Evolutionary conservation across 176 grass and related monocot species (phyloP), one percentile per base, ranked within the genome.

Genomic region (Avena sativa): DNA sequence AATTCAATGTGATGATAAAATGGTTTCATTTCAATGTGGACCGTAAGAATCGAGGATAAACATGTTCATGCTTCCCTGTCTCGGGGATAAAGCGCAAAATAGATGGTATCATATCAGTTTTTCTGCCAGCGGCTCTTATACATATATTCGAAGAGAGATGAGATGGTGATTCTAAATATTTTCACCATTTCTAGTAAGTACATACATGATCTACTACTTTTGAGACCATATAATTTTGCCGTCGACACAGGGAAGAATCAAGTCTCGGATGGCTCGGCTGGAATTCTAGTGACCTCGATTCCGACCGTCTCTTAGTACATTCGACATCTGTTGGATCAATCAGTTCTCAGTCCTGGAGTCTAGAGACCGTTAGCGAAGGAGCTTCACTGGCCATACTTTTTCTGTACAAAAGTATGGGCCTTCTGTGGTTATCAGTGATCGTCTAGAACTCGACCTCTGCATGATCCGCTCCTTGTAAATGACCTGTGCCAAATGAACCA

Each of bases 161-260:
- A 55, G 17, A 85, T 85, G 90, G 86, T 64, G 86, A 79, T 82
- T 88, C 71, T 78, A 91, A 91, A 91, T 88, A 91, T 88, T 88
- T 85, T 83, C 90, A 78, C 86, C 90, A 91, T 88, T 71, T 91
- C 86, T 78, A 85, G 53, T 43, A 43, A 1, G 25, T 25, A 3
- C 32, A 2, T 78, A 78, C 82, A 81, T 63, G 68, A 53, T 69
- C 86, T 88, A 91, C 70, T 81, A 65, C 8, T 77, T 76, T 9
- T 20, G 61, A 76, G 81, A 85, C 17, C 76, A 48, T 46, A 85
- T 55, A 25, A 52, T 84, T 76, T 6, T 0, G 40, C 20, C 89
- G 21, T 40, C 64, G 5, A 70, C 76, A 72, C 53, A 34, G 62
- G 19, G 82, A 85, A 91, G 77, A 91, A 88, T 85, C 71, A 81